phyloP scores from a whole-genome alignment of 2,329 filamentous ascomycete genomes.

The Colletotrichum musae region DNA sequence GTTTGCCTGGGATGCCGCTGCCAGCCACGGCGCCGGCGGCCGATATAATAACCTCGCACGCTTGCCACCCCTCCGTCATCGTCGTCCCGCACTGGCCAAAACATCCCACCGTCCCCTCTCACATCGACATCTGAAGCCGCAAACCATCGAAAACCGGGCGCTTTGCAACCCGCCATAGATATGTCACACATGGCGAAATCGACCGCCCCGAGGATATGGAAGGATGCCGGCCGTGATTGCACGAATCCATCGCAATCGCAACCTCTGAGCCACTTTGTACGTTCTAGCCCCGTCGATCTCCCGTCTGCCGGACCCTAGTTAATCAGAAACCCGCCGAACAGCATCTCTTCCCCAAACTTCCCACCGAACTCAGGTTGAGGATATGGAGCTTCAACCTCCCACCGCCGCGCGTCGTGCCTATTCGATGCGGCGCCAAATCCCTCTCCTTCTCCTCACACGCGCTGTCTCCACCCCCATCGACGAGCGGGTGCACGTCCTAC shows the following conservation, averaged over 20 bases:
- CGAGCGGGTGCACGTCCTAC: slow-evolving; percentile 57
- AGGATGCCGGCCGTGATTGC: slow-evolving; percentile 5
- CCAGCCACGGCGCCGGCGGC: slow-evolving; percentile 25
- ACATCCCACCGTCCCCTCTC: neutral
- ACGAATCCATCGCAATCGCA: slow-evolving; percentile 29
- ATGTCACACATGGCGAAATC: slow-evolving; percentile 22
- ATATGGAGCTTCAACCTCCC: slow-evolving; percentile 64
- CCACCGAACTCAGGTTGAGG: slow-evolving; percentile 61
- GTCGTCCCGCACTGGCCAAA: slow-evolving; percentile 29
- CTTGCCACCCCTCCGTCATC: slow-evolving; percentile 27
- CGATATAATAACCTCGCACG: slow-evolving; percentile 38
- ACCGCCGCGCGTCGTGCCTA: slow-evolving; percentile 58
- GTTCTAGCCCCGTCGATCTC: slow-evolving; percentile 38
- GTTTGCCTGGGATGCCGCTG: slow-evolving; percentile 36
- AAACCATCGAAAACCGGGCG: slow-evolving; percentile 1
- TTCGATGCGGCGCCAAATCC: slow-evolving; percentile 55
- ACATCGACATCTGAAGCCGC: slow-evolving; percentile 2
- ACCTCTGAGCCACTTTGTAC: slow-evolving; percentile 34
- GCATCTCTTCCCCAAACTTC: slow-evolving; percentile 60
- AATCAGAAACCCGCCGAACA: slow-evolving; percentile 44
- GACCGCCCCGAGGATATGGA: slow-evolving; percentile 11
- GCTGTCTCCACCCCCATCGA: slow-evolving; percentile 37
- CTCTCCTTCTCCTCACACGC: slow-evolving; percentile 42
- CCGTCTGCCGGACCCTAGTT: slow-evolving; percentile 13
- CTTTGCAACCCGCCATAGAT: slow-evolving; percentile 2